These are phyloP conservation scores for Gossypium trilobum DNA, from an alignment of 441 rosid genomes.

Conservation along the genomic window DNA sequence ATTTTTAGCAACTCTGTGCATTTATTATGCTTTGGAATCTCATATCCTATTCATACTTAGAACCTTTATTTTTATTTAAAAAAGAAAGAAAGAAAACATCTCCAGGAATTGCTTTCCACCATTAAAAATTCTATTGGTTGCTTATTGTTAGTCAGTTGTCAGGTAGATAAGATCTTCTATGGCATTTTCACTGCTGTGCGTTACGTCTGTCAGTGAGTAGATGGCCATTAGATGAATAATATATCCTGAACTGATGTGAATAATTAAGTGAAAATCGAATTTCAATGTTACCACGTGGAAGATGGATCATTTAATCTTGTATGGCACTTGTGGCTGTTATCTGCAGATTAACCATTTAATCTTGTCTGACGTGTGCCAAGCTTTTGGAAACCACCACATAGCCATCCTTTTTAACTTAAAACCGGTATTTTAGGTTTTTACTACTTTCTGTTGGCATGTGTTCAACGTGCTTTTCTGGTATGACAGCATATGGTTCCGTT, in stretches of 20 bases:
- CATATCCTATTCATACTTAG: not conserved
- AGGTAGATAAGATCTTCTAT: constrained; percentile 5
- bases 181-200: not conserved
- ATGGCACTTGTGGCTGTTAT: not conserved
- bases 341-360: not conserved
- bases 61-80: not conserved
- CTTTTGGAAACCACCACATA: not conserved
- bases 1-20: not conserved
- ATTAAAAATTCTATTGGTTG: not conserved
- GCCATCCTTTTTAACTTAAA: not conserved
- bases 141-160: constrained; percentile 3
- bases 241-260: not conserved
- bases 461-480: not conserved
- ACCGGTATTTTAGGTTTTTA: not conserved
- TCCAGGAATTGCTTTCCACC: not conserved
- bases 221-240: constrained; percentile 2
- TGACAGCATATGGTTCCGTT: not conserved
- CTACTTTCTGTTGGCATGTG: not conserved
- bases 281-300: not conserved
- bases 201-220: not conserved
- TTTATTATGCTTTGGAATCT: not conserved
- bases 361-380: not conserved
- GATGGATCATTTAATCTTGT: not conserved
- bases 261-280: not conserved
- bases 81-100: not conserved